Base-by-base conservation (phyloP, 2,329 filamentous ascomycete genomes). In the Drechmeria coniospora region DNA sequence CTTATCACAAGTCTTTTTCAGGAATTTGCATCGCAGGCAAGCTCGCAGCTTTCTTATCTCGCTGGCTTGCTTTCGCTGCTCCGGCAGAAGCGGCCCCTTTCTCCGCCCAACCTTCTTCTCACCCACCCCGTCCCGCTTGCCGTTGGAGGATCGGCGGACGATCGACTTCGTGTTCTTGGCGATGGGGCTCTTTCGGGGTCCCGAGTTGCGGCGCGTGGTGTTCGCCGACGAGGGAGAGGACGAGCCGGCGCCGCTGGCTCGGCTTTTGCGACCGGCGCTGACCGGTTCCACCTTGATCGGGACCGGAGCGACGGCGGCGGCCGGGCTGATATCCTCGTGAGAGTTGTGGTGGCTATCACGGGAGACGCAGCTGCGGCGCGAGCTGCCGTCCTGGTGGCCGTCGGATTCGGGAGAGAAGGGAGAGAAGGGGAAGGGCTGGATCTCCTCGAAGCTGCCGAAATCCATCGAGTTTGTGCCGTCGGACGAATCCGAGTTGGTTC, bases 1-100 rank as follows among this genome's bases (percentile, higher is more conserved):
- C 63, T 92, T 94, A 56, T 95, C 87, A 50, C 87, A 95, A 26
- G 87, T 94, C 70, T 95, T 95, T 70, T 95, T 95, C 52, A 95
- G 66, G 63, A 94, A 95, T 61, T 94, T 94, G 71, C 87, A 95
- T 39, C 87, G 77, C 43, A 95, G 63, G 53, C 87, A 95, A 26
- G 87, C 87, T 47, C 87, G 72, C 43, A 94, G 64, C 57, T 95
- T 95, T 52, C 87, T 75, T 50, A 95, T 95, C 57, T 95, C 87
- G 46, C 86, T 90, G 15, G 87, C 87, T 56, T 94, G 87, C 59
- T 93, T 92, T 41, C 87, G 73, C 62, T 94, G 87, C 53, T 95
- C 87, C 8, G 86, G 84, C 45, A 84, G 68, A 41, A 95, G 70
- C 33, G 87, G 87, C 20, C 87, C 87, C 52, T 81, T 81, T 57